Evolutionary conservation across 1,284 basidiomycete species (phyloP).

Genomic region (Sphaerobolus stellatus): DNA sequence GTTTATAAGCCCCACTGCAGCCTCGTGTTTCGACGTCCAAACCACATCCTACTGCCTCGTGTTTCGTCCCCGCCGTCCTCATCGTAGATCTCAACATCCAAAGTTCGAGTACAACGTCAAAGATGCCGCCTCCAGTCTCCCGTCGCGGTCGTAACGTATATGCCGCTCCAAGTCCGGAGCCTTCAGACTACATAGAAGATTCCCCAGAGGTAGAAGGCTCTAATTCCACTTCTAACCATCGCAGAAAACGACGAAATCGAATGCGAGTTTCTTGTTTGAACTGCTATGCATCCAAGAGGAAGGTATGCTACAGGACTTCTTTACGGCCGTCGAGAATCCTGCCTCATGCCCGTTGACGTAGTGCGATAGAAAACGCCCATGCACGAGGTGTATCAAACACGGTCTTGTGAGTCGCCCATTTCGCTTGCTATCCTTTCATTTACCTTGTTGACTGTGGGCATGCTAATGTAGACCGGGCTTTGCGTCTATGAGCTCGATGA

Average conservation of each 20-base stretch:
- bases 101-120: too few species aligned
- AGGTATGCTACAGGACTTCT: constrained; percentile 27
- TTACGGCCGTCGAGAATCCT: neutral
- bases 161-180: too few species aligned
- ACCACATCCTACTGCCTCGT: too few species aligned
- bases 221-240: too few species aligned
- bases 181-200: too few species aligned
- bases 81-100: too few species aligned
- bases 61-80: too few species aligned
- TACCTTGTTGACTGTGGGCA: neutral
- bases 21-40: too few species aligned
- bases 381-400: constrained; percentile 31
- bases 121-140: too few species aligned
- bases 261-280: constrained; percentile 43
- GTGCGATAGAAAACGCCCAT: constrained; percentile 21
- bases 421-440: neutral
- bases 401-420: constrained; percentile 26
- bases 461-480: constrained; percentile 33
- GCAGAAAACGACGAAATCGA: constrained; percentile 42
- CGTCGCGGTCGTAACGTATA: too few species aligned
- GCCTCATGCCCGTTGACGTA: neutral
- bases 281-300: constrained; percentile 45
- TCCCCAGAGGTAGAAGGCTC: too few species aligned
- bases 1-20: too few species aligned
- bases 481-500: constrained; percentile 46